Conservation (phyloP, 1,139 yeast genomes). For the Hansenula lynferdii region DNA sequence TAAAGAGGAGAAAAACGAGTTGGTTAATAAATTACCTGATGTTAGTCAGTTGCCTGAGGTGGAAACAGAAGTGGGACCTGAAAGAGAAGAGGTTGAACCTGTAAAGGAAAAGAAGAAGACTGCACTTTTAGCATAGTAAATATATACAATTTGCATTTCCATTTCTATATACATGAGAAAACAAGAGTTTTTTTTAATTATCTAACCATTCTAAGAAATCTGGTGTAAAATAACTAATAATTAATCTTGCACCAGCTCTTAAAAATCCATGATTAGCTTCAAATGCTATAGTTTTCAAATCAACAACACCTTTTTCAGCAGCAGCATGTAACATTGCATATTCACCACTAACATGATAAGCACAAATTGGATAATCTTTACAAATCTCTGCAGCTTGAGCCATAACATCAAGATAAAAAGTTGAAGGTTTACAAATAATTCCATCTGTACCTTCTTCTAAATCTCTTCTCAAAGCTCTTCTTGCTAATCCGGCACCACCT, state of each 20-base stretch:
- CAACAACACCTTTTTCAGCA: slow-evolving; percentile 92
- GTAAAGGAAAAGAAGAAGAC: slow-evolving; percentile 8
- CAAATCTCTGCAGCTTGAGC: slow-evolving; percentile 84
- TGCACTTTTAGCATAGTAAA: slow-evolving; percentile 13
- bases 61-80: slow-evolving; percentile 1
- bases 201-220: slow-evolving; percentile 92
- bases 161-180: not conserved
- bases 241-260: slow-evolving; percentile 93
- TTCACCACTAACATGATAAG: slow-evolving; percentile 97
- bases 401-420: slow-evolving; percentile 88
- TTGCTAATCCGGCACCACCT: slow-evolving; percentile 90
- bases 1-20: slow-evolving; percentile 1
- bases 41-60: slow-evolving; percentile 12
- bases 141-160: not conserved
- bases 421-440: slow-evolving; percentile 93
- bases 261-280: slow-evolving; percentile 89
- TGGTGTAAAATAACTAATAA: slow-evolving; percentile 92
- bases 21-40: slow-evolving; percentile 10
- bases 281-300: slow-evolving; percentile 82
- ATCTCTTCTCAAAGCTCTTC: slow-evolving; percentile 85
- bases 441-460: slow-evolving; percentile 94
- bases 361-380: slow-evolving; percentile 82
- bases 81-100: slow-evolving; percentile 1
- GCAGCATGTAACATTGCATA: slow-evolving; percentile 98
- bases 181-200: slow-evolving; percentile 4